Evolutionary conservation across 106 monocot species (phyloP), one percentile per base, ranked within the genome.

Genomic region (Dendrobium huoshanense): DNA sequence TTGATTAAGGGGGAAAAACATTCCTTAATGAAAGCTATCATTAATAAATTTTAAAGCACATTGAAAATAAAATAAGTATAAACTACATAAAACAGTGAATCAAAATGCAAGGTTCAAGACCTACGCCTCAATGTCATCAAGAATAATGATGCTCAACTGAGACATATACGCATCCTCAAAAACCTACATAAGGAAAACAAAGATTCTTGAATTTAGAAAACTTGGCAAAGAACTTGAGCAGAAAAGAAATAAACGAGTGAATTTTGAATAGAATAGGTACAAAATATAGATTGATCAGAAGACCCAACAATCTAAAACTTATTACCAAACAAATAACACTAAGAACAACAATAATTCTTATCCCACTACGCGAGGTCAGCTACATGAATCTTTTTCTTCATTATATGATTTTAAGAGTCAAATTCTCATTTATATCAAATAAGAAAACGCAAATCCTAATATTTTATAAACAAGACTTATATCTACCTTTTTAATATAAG

Each of bases 121-220:
- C 73, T 81, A 99, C 98, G 92, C 94, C 85, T 98, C 97, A 72
- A 98, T 94, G 79, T 92, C 97, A 85, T 98, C 94, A 81, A 98
- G 94, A 82, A 98, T 89, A 54, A 98, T 85, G 67, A 98, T 91
- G 88, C 94, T 94, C 73, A 92, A 82, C 67, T 90, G 90, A 75
- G 97, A 98, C 80, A 81, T 94, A 81, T 98, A 98, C 73, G 97
- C 97, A 88, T 98, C 97, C 87, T 98, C 97, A 86, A 98, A 98
- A 27, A 41, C 98, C 95, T 99, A 75, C 48, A 87, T 42, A 3
- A 77, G 25, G 7, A 25, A 5, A 54, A 70, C 41, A 79, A 41
- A 73, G 77, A 56, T 18, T 25, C 67, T 47, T 40, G n/a, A 56
- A 44, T 2, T 44, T 1, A 24, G 29, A 40, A 31, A 9, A 41